Evolutionary conservation across 176 grass and related monocot species (phyloP), one percentile per base, ranked within the genome.

Genomic region (Alopecurus myosuroides): DNA sequence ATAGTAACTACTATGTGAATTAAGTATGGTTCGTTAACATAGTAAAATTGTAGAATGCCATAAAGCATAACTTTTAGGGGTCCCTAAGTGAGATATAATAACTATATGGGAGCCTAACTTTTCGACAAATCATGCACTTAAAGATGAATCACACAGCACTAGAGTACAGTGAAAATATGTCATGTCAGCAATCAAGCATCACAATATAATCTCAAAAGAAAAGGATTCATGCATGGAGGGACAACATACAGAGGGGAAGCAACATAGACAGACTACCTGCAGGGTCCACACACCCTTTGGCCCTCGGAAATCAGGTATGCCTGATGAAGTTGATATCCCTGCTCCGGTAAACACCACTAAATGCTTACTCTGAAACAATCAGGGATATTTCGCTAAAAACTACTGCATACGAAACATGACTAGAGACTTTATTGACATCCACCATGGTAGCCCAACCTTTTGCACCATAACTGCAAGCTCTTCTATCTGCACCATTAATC

Each of bases 281-380:
- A 98, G 84, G 85, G 96, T 98, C 96, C 96, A 98, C 49, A 98
- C 91, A 83, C 93, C 96, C 81, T 92, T 95, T 37, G 96, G 96
- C 18, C 96, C 96, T 90, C 96, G 90, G 58, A 98, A 98, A 88
- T 98, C 96, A 46, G 96, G 96, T 80, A 98, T 98, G 29, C 96
- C 96, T 61, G 92, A 92, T 42, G 96, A 95, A 78, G 96, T 98
- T 87, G 96, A 98, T 93, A 98, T 98, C 36, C 96, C 93, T 52
- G 96, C 96, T 70, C 96, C 96, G 7, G 96, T 98, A 85, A 98
- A 98, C 64, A 90, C 93, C 76, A 98, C 93, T 78, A 98, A 86
- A 93, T 98, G 93, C 87, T 95, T 98, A 88, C 96, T 98, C 96
- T 98, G 91, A 86, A 90, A 88, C 37, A 82, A 83, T 50, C 41